Conservation (phyloP, 495 filamentous ascomycete genomes). For the Parathielavia appendiculata region DNA sequence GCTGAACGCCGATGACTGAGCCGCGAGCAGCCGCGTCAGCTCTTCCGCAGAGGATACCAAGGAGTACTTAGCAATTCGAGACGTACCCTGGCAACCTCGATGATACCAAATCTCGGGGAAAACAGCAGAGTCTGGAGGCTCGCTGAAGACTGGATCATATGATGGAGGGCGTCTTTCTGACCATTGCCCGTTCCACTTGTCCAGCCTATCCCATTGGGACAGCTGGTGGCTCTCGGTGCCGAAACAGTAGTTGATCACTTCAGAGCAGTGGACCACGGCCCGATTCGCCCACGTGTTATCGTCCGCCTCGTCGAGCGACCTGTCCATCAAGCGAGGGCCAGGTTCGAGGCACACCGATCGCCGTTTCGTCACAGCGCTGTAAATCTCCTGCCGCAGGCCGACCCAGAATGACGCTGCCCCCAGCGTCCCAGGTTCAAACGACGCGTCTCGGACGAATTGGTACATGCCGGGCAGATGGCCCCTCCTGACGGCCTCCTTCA, state of each 20-base stretch:
- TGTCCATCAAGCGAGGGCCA: slow-evolving; percentile 40
- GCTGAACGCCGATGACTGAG: slow-evolving; percentile 48
- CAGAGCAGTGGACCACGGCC: slow-evolving; percentile 49
- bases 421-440: slow-evolving; percentile 38
- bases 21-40: background rate
- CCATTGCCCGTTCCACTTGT: slow-evolving; percentile 35
- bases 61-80: background rate
- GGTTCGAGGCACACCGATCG: slow-evolving; percentile 38
- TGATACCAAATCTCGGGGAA: slow-evolving; percentile 48
- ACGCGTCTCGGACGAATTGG: slow-evolving; percentile 34
- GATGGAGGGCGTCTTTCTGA: slow-evolving; percentile 28
- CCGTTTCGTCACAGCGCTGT: slow-evolving; percentile 49
- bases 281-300: slow-evolving; percentile 52
- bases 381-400: slow-evolving; percentile 54
- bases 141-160: slow-evolving; percentile 24
- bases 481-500: slow-evolving; percentile 13
- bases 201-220: slow-evolving; percentile 34
- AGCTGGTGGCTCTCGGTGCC: slow-evolving; percentile 22
- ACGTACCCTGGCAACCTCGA: slow-evolving; percentile 45
- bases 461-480: slow-evolving; percentile 51
- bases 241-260: slow-evolving; percentile 51
- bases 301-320: slow-evolving; percentile 36
- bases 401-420: slow-evolving; percentile 53
- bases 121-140: background rate
- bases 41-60: background rate